Conservation (phyloP, 2,329 filamentous ascomycete species). For the Teratosphaeriaceae sp. region DNA sequence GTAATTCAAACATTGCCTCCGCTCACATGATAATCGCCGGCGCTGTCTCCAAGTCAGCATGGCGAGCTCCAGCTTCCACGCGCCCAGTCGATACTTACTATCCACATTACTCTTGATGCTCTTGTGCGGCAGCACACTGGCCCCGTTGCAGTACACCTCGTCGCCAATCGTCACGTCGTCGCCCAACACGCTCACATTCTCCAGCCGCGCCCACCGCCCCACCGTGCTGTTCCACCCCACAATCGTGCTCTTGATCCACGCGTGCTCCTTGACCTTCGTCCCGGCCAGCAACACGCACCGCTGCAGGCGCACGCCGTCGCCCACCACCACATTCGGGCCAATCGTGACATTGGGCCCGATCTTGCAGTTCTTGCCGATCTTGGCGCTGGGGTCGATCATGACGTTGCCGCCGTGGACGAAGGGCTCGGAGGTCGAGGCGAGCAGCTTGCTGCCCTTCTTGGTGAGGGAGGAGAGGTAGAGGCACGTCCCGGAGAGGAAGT, state of each 20-base stretch:
- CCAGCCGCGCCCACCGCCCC: conserved; percentile 88
- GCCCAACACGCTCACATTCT: conserved; percentile 96
- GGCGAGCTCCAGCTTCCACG: not conserved
- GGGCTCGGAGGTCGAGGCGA: conserved; percentile 62
- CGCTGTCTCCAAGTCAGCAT: conserved; percentile 5
- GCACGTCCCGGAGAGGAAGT: conserved; percentile 94
- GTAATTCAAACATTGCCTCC: too few relatives aligned
- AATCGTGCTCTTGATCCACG: conserved; percentile 98
- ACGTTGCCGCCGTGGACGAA: conserved; percentile 94
- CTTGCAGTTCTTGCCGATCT: conserved; percentile 97
- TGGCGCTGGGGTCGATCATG: conserved; percentile 85
- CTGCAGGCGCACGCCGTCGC: conserved; percentile 90
- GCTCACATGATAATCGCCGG: conserved; percentile 14
- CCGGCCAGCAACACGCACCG: conserved; percentile 83
- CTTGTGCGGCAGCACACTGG: conserved; percentile 90
- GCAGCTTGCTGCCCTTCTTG: conserved; percentile 81
- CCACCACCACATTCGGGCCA: conserved; percentile 83
- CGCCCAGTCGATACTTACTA: conserved; percentile 40
- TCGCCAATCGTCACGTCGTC: conserved; percentile 98
- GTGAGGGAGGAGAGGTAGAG: conserved; percentile 89
- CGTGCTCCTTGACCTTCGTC: conserved; percentile 96
- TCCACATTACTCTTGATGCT: conserved; percentile 98
- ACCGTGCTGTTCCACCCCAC: conserved; percentile 98
- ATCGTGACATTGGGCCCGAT: conserved; percentile 97
- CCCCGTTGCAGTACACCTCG: conserved; percentile 95